Percentiles rank a stretch among this genome's conserved stretches.
These are phyloP conservation scores for Tylopilus sp. DNA, from an alignment of 1,284 basidiomycete genomes.

Conservation along the genomic window DNA sequence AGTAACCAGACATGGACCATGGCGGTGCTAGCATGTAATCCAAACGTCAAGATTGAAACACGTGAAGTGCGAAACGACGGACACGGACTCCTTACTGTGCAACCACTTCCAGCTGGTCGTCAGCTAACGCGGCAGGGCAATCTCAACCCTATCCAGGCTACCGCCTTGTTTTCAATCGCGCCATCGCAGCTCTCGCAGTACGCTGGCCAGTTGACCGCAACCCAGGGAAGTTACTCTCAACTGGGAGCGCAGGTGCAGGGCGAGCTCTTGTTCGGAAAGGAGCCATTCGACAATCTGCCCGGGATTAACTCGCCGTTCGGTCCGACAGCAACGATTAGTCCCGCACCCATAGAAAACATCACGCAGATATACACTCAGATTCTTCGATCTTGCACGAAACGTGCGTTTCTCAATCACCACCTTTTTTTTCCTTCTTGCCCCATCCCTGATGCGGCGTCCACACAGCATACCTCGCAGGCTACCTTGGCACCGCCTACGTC, in stretches of 20 bases:
- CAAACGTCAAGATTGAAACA: constrained; percentile 27
- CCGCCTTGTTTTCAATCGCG: constrained; percentile 20
- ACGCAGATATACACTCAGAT: constrained; percentile 23
- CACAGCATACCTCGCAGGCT: constrained; percentile 21
- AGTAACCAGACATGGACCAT: constrained; percentile 20
- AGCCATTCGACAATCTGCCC: constrained; percentile 9
- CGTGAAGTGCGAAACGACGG: constrained; percentile 28
- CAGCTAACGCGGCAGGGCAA: constrained; percentile 23
- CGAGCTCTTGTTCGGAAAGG: constrained; percentile 21
- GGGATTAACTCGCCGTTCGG: background rate
- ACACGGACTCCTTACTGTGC: constrained; percentile 19
- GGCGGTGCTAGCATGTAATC: constrained; percentile 22
- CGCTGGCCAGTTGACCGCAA: constrained; percentile 1
- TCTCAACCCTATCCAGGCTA: constrained; percentile 22
- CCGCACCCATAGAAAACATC: constrained; percentile 11
- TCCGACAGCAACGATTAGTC: constrained; percentile 5
- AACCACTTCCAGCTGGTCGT: constrained; percentile 11
- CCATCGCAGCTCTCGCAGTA: constrained; percentile 9
- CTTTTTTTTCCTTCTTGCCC: background rate
- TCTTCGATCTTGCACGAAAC: constrained; percentile 21
- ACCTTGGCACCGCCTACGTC: constrained; percentile 25
- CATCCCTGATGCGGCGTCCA: background rate
- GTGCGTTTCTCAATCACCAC: constrained; percentile 10
- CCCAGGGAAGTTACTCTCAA: background rate
- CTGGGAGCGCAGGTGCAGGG: constrained; percentile 18